phyloP scores from a whole-genome alignment of 2,329 filamentous ascomycete genomes.

The Chrysoporthe deuterocubensis region DNA sequence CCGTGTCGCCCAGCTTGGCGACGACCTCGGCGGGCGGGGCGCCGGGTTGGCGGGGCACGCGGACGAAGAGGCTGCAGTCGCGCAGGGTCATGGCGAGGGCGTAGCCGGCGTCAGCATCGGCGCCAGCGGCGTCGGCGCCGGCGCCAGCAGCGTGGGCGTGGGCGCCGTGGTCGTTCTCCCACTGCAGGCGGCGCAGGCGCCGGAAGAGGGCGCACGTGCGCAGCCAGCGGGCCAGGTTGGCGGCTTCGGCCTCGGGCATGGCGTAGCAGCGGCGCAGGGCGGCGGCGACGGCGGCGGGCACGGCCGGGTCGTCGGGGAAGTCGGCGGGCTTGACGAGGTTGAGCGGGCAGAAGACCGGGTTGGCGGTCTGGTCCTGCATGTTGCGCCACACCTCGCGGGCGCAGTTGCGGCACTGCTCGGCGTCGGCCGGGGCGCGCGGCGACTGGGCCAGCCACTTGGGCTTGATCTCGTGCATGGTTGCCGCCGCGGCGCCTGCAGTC shows the following conservation, averaged over 20 bases:
- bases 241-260: slow-evolving; percentile 22
- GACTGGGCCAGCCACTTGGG: slow-evolving; percentile 85
- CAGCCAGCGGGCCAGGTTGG: slow-evolving; percentile 37
- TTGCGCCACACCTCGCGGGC: slow-evolving; percentile 53
- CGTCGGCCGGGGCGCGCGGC: slow-evolving; percentile 66
- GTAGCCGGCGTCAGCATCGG: slow-evolving; percentile 50
- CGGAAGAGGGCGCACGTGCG: slow-evolving; percentile 43
- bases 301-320: slow-evolving; percentile 31
- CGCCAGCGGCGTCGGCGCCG: slow-evolving; percentile 38
- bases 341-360: slow-evolving; percentile 60
- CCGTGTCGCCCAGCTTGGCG: slow-evolving; percentile 73
- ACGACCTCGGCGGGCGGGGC: slow-evolving; percentile 43
- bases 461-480: slow-evolving; percentile 70
- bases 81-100: slow-evolving; percentile 78
- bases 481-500: neutral
- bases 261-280: slow-evolving; percentile 29
- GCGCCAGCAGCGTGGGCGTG: slow-evolving; percentile 41
- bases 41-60: slow-evolving; percentile 48
- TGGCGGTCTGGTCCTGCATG: slow-evolving; percentile 38
- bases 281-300: slow-evolving; percentile 25
- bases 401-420: slow-evolving; percentile 75
- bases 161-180: slow-evolving; percentile 43
- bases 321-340: slow-evolving; percentile 53
- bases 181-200: slow-evolving; percentile 40
- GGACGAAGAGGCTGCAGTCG: slow-evolving; percentile 77